These are phyloP conservation scores for Collybia sordida DNA, from an alignment of 768 basidiomycete species.

Conservation along the genomic window DNA sequence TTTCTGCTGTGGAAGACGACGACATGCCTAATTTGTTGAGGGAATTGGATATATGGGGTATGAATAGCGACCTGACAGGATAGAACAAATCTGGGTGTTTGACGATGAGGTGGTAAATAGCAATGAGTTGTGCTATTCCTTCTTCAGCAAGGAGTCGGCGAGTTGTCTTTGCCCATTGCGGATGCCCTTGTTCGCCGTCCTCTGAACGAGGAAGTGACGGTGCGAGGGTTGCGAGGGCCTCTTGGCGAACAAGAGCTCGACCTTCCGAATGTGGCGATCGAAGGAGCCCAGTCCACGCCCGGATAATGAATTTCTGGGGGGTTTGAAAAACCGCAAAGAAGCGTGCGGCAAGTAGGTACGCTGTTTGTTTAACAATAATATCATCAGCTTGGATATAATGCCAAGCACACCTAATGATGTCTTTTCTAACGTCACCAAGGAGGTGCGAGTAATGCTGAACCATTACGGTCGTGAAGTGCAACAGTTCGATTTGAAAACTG, in stretches of 20 bases:
- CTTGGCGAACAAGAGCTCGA: conserved; percentile 73
- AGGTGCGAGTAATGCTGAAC: conserved; percentile 82
- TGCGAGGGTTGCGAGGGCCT: conserved; percentile 83
- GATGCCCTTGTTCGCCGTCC: conserved; percentile 56
- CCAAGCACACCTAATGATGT: conserved; percentile 94
- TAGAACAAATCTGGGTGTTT: conserved; percentile 91
- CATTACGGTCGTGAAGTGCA: conserved; percentile 86
- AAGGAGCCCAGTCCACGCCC: conserved; percentile 89
- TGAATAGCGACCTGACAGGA: conserved; percentile 87
- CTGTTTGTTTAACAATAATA: conserved; percentile 87
- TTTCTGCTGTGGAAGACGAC: conserved; percentile 67
- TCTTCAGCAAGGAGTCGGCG: conserved; percentile 88
- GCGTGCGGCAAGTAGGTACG: conserved; percentile 85
- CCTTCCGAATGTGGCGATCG: conserved; percentile 74
- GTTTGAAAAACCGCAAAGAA: conserved; percentile 90
- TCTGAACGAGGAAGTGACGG: conserved; percentile 73
- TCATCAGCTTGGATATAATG: conserved; percentile 74
- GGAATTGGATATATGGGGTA: conserved; percentile 91
- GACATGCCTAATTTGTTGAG: conserved; percentile 86
- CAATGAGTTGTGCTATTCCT: conserved; percentile 65
- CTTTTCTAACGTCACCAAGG: conserved; percentile 82
- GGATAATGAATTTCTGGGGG: conserved; percentile 87
- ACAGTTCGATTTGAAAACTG: conserved; percentile 84
- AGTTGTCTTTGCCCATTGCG: conserved; percentile 84
- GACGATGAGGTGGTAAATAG: conserved; percentile 91